Evolutionary conservation across 2,329 filamentous ascomycete species (phyloP), one percentile per base, ranked within the genome.

Genomic region (Colletotrichum melonis): DNA sequence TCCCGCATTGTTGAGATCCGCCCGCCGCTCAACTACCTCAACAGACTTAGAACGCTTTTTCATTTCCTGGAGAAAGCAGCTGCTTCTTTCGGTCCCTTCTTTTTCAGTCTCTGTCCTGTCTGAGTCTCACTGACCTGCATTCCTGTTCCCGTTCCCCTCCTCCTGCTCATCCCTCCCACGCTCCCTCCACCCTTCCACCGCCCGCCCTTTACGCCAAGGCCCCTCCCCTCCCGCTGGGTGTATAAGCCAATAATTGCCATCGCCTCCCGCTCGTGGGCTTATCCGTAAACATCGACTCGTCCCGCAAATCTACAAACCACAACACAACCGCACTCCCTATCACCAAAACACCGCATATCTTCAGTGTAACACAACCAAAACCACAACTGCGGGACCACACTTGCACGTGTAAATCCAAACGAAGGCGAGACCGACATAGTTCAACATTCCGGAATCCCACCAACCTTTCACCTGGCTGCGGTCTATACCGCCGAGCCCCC

Each of bases 261-360:
- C 71, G 73, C 65, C 70, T 75, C 56, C 66, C 58, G 35, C 73
- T 35, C 73, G 73, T 75, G 73, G 70, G 24, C 54, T 70, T 56
- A 69, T 24, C 52, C 26, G 57, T 63, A 24, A 63, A 63, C 72
- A 54, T 28, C 57, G 49, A 71, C 56, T 71, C 30, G 67, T 54
- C 62, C 30, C 26, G 42, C 42, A 49, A 49, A 49, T 49, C 42
- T 49, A 49, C 42, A 35, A 71, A 54, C 49, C 57, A 52, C 67
- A 73, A 64, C 67, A 16, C 46, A 19, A 32, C 19, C 46, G 12
- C 26, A 22, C 30, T 49, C 26, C 22, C 46, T 24, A 26, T 52
- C 54, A 46, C 52, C 49, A 30, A 49, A n/a, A 16, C 8, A 49
- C 54, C 22, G 58, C 69, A 57, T 38, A 30, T 63, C 35, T 58